A percentile compares a stretch with the other conserved stretches of the same genome.
phyloP scores from a whole-genome alignment of 768 basidiomycete genomes.

The Butyriboletus loyo region DNA sequence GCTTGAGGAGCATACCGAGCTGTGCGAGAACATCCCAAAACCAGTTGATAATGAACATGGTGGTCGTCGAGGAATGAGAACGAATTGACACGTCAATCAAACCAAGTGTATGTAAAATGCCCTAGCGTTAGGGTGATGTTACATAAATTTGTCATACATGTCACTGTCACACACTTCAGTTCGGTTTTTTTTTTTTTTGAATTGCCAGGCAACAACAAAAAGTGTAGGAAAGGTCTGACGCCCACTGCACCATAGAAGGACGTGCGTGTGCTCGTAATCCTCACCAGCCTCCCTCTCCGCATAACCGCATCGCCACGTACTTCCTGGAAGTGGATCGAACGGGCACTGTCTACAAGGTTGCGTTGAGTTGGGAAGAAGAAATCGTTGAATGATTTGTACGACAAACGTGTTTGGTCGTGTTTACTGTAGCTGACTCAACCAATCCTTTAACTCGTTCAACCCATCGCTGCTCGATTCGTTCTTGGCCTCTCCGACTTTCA shows the following conservation, averaged over 20 bases:
- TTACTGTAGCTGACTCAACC: conserved; percentile 41
- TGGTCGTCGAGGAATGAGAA: conserved; percentile 23
- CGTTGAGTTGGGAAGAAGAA: conserved; percentile 30
- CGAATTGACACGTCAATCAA: conserved; percentile 19
- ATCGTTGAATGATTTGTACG: conserved; percentile 10
- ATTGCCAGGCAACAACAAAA: neutral
- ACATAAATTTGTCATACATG: conserved; percentile 8
- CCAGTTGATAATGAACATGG: conserved; percentile 90
- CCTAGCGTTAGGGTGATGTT: conserved; percentile 14
- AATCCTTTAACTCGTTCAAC: conserved; percentile 43
- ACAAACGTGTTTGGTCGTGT: conserved; percentile 27
- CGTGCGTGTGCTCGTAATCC: conserved; percentile 63
- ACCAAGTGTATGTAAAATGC: neutral
- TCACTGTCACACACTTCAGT: conserved; percentile 3
- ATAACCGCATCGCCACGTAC: conserved; percentile 66
- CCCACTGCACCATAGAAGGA: conserved; percentile 48
- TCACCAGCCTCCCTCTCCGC: conserved; percentile 56
- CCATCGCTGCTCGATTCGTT: conserved; percentile 36
- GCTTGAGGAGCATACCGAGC: conserved; percentile 60
- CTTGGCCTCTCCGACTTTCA: conserved; percentile 32
- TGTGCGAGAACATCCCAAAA: conserved; percentile 94
- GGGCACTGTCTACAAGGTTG: conserved; percentile 76
- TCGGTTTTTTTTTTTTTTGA: too few species aligned
- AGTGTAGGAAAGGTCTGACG: conserved; percentile 73
- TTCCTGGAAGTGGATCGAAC: conserved; percentile 41